Conservation (phyloP, 495 filamentous ascomycete species). For the Aspergillus biplanus region DNA sequence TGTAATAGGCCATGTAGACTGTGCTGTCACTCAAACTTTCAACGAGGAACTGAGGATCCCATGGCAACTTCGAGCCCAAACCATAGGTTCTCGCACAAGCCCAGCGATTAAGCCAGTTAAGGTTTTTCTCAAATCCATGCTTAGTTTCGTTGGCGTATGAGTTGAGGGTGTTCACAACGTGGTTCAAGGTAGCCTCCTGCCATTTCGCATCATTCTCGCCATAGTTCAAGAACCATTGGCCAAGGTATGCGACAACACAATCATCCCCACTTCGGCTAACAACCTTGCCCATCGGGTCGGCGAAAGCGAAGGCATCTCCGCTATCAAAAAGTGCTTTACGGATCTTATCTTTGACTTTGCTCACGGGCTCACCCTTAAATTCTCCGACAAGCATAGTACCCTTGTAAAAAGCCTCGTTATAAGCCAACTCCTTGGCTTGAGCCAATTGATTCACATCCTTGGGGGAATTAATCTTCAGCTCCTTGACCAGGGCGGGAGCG, state of each 20-base stretch:
- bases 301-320: constrained; percentile 86
- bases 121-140: constrained; percentile 79
- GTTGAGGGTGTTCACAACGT: constrained; percentile 77
- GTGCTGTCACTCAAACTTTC: constrained; percentile 90
- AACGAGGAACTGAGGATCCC: constrained; percentile 90
- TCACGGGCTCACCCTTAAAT: constrained; percentile 84
- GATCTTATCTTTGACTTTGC: constrained; percentile 84
- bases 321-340: constrained; percentile 75
- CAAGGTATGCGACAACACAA: constrained; percentile 89
- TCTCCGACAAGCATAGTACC: constrained; percentile 89
- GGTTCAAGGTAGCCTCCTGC: constrained; percentile 71
- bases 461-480: constrained; percentile 94
- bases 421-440: constrained; percentile 93
- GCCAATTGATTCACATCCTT: constrained; percentile 89
- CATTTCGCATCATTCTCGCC: constrained; percentile 81
- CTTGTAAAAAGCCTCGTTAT: constrained; percentile 98
- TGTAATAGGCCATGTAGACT: constrained; percentile 97
- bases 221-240: constrained; percentile 98
- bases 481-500: constrained; percentile 81
- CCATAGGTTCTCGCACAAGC: constrained; percentile 92
- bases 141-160: constrained; percentile 79
- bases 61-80: constrained; percentile 92
- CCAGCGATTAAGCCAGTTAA: constrained; percentile 94
- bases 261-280: constrained; percentile 84
- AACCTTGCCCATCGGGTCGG: constrained; percentile 88